Evolutionary conservation across 2,329 filamentous ascomycete species (phyloP), one percentile per base, ranked within the genome.

Genomic region (Colletotrichum cordylinicola): DNA sequence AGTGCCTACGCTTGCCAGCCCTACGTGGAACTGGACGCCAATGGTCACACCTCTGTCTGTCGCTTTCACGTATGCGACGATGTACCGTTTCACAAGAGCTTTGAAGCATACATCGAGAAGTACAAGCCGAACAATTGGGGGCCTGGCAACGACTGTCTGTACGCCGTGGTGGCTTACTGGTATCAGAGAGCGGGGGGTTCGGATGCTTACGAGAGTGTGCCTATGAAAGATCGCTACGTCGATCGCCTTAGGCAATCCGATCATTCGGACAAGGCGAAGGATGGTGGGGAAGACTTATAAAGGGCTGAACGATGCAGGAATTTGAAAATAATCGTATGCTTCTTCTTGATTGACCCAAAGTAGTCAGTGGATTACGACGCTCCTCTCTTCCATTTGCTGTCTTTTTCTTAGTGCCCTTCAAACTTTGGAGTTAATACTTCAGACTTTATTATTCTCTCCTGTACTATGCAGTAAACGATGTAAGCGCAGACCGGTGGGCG

Each of bases 51-150:
- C 15, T 75, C 73, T 13, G 64, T 75, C 4, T 75, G 73, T 35
- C 73, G 73, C 12, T 75, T 75, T 48, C 73, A 75, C n/a, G 56
- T 75, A 16, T 75, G 73, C 37, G 73, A 75, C 27, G 55, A 75
- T 39, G 64, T 75, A 27, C 73, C 73, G 5, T 75, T 75, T 8
- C 69, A 64, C 56, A 48, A 75, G 43, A 73, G 70, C 27, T 75
- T 75, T 33, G 73, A 75, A 33, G 73, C 70, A 1, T 75, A 68
- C 64, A 73, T 75, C 13, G 73, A 75, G 16, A 75, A 75, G 56
- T 75, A 75, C 27, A 75, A 75, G 35, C 70, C 73, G 10, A 75
- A 75, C 43, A 37, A 65, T 27, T 75, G 73, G 73, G 73, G 73
- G 15, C 43, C 58, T 7, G 64, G 64, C 0, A 75, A 75, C 8